Conservation (phyloP, 495 filamentous ascomycete species). For the Chaetomium fimeti region DNA sequence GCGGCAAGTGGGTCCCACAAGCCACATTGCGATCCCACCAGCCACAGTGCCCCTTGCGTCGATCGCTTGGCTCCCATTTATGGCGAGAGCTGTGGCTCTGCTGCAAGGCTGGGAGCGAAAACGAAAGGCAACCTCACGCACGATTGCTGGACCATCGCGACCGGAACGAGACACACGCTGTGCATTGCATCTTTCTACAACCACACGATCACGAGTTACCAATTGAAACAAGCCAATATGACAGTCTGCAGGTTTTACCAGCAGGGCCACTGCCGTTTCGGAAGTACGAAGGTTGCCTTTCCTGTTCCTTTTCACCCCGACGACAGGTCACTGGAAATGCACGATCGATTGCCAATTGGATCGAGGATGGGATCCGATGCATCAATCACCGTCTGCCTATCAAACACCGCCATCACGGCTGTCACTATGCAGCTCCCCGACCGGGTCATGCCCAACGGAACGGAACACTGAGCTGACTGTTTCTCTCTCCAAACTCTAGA, state of each 20-base stretch:
- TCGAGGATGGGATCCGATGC: neutral
- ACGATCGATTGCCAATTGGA: neutral
- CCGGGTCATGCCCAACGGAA: neutral
- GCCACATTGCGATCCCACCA: slow-evolving; percentile 2
- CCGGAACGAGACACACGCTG: no score
- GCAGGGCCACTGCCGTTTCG: slow-evolving; percentile 71
- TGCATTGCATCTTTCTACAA: neutral
- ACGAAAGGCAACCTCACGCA: neutral
- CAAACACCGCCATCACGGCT: neutral
- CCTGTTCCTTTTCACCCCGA: slow-evolving; percentile 4
- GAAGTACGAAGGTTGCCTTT: slow-evolving; percentile 45
- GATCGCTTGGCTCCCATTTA: neutral
- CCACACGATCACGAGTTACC: slow-evolving; percentile 6
- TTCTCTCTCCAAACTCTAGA: slow-evolving; percentile 27
- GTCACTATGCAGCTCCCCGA: neutral
- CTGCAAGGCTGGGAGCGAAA: slow-evolving; percentile 23
- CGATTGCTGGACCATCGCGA: neutral
- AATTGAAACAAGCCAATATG: slow-evolving; percentile 42
- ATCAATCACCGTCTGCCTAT: neutral
- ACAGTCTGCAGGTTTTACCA: slow-evolving; percentile 68
- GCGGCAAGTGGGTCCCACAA: slow-evolving; percentile 4
- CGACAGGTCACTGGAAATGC: neutral
- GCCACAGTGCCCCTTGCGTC: neutral
- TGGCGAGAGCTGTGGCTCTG: neutral
- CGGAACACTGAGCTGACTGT: slow-evolving; percentile 1